These are phyloP conservation scores for Trypanosoma theileri DNA, from an alignment of 208 protist genomes.

Conservation along the genomic window DNA sequence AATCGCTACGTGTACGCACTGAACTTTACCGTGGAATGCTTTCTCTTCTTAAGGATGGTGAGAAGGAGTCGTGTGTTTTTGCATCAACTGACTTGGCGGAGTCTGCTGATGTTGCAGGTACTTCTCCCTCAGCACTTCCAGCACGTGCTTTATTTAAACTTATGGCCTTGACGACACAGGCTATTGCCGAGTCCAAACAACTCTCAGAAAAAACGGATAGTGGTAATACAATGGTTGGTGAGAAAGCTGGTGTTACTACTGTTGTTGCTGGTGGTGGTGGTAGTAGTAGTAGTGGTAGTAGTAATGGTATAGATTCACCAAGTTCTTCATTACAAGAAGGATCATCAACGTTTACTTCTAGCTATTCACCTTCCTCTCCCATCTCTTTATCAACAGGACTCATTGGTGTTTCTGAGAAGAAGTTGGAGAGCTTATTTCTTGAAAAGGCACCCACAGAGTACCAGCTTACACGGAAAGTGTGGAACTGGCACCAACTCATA, in stretches of 20 bases:
- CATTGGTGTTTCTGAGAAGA: slow-evolving; percentile 29
- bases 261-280: neutral
- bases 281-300: neutral
- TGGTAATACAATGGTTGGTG: neutral
- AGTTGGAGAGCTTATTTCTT: slow-evolving; percentile 42
- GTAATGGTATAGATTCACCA: neutral
- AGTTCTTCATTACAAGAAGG: neutral
- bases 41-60: slow-evolving; percentile 77
- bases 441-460: slow-evolving; percentile 55
- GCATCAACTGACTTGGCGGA: slow-evolving; percentile 30
- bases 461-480: slow-evolving; percentile 56
- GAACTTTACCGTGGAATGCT: slow-evolving; percentile 80
- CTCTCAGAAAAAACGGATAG: neutral
- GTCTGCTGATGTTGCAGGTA: slow-evolving; percentile 2
- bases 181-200: slow-evolving; percentile 12
- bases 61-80: slow-evolving; percentile 70
- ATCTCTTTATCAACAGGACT: neutral
- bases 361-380: neutral
- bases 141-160: slow-evolving; percentile 28
- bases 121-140: slow-evolving; percentile 15
- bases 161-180: slow-evolving; percentile 28
- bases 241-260: neutral
- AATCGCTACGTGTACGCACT: slow-evolving; percentile 75
- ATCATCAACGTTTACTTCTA: neutral
- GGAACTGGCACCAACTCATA: slow-evolving; percentile 83